Conservation (phyloP, 2,329 filamentous ascomycete species). For the Hypoxylon sp. region DNA sequence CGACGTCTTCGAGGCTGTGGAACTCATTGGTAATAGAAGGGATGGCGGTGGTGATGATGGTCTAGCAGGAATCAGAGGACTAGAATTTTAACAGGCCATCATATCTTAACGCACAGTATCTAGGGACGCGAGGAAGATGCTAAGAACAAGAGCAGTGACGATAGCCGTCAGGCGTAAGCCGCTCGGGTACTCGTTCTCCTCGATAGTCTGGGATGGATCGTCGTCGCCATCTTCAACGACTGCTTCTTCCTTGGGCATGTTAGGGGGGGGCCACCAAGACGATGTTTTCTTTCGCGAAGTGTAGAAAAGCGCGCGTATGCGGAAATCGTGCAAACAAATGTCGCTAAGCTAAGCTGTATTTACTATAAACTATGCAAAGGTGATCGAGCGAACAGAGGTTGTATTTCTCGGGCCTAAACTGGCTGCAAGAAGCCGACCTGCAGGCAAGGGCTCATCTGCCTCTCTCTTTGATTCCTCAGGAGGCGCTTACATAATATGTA, state of each 20-base stretch:
- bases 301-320: not conserved
- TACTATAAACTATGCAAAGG: not conserved
- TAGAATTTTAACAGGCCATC: not conserved
- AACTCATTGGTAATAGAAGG: constrained; percentile 49
- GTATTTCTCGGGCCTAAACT: too few relatives aligned
- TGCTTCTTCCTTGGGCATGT: not conserved
- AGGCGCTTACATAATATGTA: not conserved
- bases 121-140: not conserved
- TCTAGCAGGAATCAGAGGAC: constrained; percentile 4
- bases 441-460: too few relatives aligned
- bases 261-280: not conserved
- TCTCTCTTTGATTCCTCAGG: too few relatives aligned
- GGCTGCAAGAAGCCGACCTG: too few relatives aligned
- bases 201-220: not conserved
- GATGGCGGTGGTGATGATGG: constrained; percentile 45
- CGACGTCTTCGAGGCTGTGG: constrained; percentile 53
- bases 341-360: not conserved
- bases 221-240: not conserved
- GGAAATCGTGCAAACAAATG: not conserved
- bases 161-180: not conserved
- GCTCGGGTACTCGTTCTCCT: not conserved
- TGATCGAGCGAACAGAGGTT: too few relatives aligned
- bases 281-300: not conserved
- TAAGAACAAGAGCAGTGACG: not conserved
- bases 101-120: not conserved